A percentile compares a stretch with the other conserved stretches of the same genome.
Conservation (phyloP, 768 basidiomycete genomes). For the Russula sp. region DNA sequence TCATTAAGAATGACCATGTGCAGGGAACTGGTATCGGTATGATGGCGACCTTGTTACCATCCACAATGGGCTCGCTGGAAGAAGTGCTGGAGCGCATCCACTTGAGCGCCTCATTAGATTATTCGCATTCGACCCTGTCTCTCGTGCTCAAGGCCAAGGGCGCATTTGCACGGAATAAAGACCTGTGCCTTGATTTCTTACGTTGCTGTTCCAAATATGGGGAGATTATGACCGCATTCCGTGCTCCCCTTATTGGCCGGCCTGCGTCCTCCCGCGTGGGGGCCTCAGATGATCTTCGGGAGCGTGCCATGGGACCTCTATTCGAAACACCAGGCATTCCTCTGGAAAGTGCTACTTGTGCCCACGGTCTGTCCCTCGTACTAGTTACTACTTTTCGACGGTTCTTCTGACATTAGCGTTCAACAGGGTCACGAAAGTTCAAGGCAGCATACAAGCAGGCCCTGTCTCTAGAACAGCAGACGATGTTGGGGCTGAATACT, state of each 20-base stretch:
- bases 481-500: neutral
- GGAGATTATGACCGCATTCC: neutral
- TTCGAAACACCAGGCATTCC: neutral
- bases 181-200: neutral
- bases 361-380: neutral
- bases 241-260: no score
- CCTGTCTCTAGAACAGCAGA: neutral
- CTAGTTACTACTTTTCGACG: neutral
- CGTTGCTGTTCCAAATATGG: neutral
- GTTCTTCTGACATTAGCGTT: neutral
- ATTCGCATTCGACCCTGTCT: neutral
- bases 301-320: neutral
- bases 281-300: neutral
- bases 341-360: neutral
- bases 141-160: neutral
- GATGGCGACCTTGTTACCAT: neutral
- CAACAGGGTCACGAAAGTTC: neutral
- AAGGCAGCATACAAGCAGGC: neutral
- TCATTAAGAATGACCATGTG: neutral
- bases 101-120: neutral
- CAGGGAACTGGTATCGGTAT: neutral
- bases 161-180: neutral
- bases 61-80: neutral
- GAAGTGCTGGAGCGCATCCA: neutral
- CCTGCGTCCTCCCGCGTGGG: neutral